phyloP scores from a whole-genome alignment of 2,329 filamentous ascomycete genomes.

The Acrocalymma vagum region DNA sequence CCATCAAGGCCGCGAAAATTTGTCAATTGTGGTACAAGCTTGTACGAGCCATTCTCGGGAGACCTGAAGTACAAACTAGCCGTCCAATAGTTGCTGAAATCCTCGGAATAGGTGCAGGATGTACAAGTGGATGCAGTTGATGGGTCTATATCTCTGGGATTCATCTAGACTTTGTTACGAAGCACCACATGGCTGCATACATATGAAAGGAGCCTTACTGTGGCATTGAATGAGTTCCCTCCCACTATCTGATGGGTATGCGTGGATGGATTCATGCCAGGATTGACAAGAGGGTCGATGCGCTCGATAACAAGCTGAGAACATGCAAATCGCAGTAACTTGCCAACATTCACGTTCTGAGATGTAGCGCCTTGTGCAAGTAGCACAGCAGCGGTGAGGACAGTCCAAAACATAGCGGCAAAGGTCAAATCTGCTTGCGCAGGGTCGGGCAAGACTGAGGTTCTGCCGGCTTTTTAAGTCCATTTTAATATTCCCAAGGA shows the following conservation, averaged over 20 bases:
- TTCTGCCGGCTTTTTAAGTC: too few species aligned
- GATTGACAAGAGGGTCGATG: conserved; percentile 32
- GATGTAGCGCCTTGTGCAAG: too few species aligned
- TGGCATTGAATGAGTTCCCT: conserved; percentile 31
- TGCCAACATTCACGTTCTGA: too few species aligned
- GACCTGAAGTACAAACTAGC: conserved; percentile 37
- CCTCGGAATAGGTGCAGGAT: conserved; percentile 25
- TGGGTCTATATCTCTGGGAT: conserved; percentile 8
- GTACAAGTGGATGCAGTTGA: conserved; percentile 29
- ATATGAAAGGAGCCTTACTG: conserved; percentile 18
- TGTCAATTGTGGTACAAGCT: conserved; percentile 49
- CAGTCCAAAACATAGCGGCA: too few species aligned
- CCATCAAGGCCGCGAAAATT: conserved; percentile 24
- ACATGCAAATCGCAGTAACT: conserved; percentile 35
- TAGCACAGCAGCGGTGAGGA: too few species aligned
- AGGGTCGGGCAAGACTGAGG: too few species aligned
- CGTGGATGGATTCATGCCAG: conserved; percentile 27
- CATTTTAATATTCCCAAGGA: too few species aligned
- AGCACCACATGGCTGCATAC: neutral
- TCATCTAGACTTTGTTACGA: neutral
- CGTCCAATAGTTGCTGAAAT: conserved; percentile 35
- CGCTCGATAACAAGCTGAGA: conserved; percentile 35
- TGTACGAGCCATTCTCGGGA: conserved; percentile 45
- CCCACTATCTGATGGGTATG: conserved; percentile 34
- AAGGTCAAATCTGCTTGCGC: too few species aligned